Evolutionary conservation across 2,329 filamentous ascomycete species (phyloP).

Genomic region (Hysterium pulicare): DNA sequence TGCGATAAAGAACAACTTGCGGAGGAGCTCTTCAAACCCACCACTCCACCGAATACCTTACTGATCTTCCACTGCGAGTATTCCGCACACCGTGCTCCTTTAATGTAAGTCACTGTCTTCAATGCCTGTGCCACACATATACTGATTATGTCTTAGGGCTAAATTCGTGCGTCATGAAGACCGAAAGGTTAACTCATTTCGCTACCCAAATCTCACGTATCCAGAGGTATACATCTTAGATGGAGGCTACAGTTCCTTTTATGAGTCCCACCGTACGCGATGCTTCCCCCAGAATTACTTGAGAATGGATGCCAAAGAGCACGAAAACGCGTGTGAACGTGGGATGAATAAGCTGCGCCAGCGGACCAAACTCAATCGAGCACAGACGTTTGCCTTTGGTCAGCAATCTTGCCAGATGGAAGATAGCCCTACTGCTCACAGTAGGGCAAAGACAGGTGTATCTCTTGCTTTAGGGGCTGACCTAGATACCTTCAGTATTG

Average conservation of each 20-base stretch:
- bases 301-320: conserved; percentile 90
- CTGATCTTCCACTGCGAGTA: conserved; percentile 98
- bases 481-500: conserved; percentile 24
- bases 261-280: conserved; percentile 68
- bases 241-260: conserved; percentile 94
- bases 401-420: conserved; percentile 61
- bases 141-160: conserved; percentile 51
- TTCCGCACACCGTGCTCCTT: conserved; percentile 89
- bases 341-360: conserved; percentile 92
- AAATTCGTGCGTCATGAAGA: conserved; percentile 89
- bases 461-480: conserved; percentile 27
- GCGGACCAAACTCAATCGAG: conserved; percentile 77
- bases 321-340: conserved; percentile 88
- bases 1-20: conserved; percentile 92
- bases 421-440: conserved; percentile 56
- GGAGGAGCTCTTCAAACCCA: conserved; percentile 69
- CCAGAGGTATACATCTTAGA: conserved; percentile 97
- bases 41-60: conserved; percentile 61
- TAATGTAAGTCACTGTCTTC: conserved; percentile 59
- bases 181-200: conserved; percentile 77
- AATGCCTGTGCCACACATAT: not conserved
- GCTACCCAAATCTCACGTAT: conserved; percentile 86
- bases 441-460: conserved; percentile 30
- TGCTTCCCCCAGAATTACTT: conserved; percentile 96
- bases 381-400: conserved; percentile 94